A percentile compares a stretch with the other conserved stretches of the same genome.
These are phyloP conservation scores for Hemileia vastatrix DNA, from an alignment of 1,284 basidiomycete genomes.

Conservation along the genomic window DNA sequence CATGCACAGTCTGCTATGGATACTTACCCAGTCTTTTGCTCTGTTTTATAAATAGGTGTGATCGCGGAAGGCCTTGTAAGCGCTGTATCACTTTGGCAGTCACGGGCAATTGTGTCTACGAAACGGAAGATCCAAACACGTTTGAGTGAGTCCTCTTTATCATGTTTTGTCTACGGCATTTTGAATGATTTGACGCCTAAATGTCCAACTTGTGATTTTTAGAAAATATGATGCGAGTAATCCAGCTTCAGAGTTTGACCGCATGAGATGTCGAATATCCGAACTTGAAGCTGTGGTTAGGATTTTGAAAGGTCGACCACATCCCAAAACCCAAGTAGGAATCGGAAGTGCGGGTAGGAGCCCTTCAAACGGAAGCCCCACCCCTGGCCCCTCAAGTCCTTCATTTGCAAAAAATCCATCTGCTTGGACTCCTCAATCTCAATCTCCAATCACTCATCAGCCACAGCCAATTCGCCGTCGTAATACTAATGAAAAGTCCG, in stretches of 20 bases:
- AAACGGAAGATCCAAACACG: conserved; percentile 66
- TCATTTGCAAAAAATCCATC: conserved; percentile 3
- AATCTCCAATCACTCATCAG: background rate
- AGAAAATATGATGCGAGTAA: conserved; percentile 13
- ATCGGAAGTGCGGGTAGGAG: background rate
- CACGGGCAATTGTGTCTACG: conserved; percentile 84
- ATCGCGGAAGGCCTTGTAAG: conserved; percentile 58
- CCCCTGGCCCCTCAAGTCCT: conserved; percentile 1
- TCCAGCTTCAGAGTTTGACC: conserved; percentile 55
- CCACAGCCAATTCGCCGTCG: background rate
- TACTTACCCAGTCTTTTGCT: too few species aligned
- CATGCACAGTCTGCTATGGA: too few species aligned
- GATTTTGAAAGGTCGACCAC: conserved; percentile 14
- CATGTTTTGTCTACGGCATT: background rate
- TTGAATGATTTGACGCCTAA: background rate
- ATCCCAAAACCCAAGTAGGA: conserved; percentile 7
- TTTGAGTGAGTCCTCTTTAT: conserved; percentile 7
- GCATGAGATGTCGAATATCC: conserved; percentile 69
- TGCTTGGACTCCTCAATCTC: too few species aligned
- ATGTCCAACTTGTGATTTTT: background rate
- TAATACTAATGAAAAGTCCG: too few species aligned
- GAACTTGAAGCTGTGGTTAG: conserved; percentile 79
- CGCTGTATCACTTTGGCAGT: conserved; percentile 70
- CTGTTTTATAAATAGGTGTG: conserved; percentile 45
- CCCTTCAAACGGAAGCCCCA: background rate